phyloP scores from a whole-genome alignment of 495 filamentous ascomycete genomes.

The Alectoria sarmentosa region DNA sequence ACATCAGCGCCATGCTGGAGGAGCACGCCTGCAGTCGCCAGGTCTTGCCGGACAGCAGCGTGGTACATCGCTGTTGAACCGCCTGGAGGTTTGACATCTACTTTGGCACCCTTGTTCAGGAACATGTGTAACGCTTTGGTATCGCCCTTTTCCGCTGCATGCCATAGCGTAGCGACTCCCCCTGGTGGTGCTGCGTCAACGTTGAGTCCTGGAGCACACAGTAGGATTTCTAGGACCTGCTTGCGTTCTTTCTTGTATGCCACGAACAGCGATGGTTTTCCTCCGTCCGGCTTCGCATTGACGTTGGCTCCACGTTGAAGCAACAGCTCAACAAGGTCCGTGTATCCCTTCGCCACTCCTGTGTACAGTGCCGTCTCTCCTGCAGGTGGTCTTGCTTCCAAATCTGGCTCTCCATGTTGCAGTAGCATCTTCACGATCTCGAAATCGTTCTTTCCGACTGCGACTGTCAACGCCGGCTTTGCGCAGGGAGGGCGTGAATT shows the following conservation, averaged over 20 bases:
- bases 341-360: slow-evolving; percentile 11
- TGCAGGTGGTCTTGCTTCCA: slow-evolving; percentile 17
- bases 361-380: slow-evolving; percentile 18
- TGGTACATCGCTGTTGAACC: slow-evolving; percentile 18
- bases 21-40: slow-evolving; percentile 13
- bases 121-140: slow-evolving; percentile 12
- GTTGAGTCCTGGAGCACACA: slow-evolving; percentile 10
- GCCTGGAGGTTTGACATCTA: slow-evolving; percentile 16
- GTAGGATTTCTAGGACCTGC: slow-evolving; percentile 14
- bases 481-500: slow-evolving; percentile 15
- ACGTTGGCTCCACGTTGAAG: slow-evolving; percentile 16
- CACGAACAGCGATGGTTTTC: slow-evolving; percentile 17
- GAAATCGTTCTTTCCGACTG: slow-evolving; percentile 11
- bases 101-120: slow-evolving; percentile 16
- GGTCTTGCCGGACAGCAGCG: slow-evolving; percentile 17
- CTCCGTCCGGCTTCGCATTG: slow-evolving; percentile 17
- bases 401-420: slow-evolving; percentile 12
- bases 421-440: slow-evolving; percentile 19
- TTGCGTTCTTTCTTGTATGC: slow-evolving; percentile 9
- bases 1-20: slow-evolving; percentile 21
- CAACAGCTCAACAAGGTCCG: slow-evolving; percentile 13
- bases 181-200: slow-evolving; percentile 20
- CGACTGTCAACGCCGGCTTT: slow-evolving; percentile 19
- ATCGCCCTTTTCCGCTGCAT: slow-evolving; percentile 18
- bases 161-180: slow-evolving; percentile 21